A percentile compares a stretch with the other conserved stretches of the same genome.
Conservation (phyloP, 208 protist genomes). For the Trypanosoma cruzi region DNA sequence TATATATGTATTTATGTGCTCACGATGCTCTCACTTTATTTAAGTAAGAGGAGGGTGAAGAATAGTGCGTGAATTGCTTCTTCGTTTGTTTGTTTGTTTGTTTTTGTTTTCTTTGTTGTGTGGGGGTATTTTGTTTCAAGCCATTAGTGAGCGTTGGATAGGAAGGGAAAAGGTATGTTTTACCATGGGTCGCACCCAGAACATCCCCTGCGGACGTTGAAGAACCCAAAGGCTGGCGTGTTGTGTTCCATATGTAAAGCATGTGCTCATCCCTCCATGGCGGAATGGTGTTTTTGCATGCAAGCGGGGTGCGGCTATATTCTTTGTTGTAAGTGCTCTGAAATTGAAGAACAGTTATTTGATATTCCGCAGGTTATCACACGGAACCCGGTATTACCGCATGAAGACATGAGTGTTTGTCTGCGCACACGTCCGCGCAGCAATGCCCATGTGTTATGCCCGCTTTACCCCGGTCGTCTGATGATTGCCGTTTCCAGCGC, state of each 20-base stretch:
- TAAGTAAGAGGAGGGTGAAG: background rate
- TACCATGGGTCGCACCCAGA: slow-evolving; percentile 73
- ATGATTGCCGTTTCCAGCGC: slow-evolving; percentile 71
- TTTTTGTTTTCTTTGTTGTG: slow-evolving; percentile 5
- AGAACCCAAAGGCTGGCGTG: slow-evolving; percentile 25
- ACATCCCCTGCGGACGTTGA: slow-evolving; percentile 39
- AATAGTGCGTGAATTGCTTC: background rate
- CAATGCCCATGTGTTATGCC: slow-evolving; percentile 57
- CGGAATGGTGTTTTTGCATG: slow-evolving; percentile 61
- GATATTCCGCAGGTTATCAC: slow-evolving; percentile 63
- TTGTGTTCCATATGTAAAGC: slow-evolving; percentile 72
- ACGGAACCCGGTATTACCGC: slow-evolving; percentile 53
- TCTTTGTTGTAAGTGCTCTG: slow-evolving; percentile 81
- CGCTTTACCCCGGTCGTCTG: slow-evolving; percentile 62
- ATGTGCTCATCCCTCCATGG: slow-evolving; percentile 39
- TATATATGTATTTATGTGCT: background rate
- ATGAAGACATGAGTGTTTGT: slow-evolving; percentile 43
- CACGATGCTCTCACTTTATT: background rate
- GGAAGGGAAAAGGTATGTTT: slow-evolving; percentile 20
- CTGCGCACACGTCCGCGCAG: slow-evolving; percentile 67
- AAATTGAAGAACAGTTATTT: slow-evolving; percentile 72
- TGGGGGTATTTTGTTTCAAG: background rate
- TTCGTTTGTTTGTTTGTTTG: background rate
- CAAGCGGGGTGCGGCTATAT: slow-evolving; percentile 47
- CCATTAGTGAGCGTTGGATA: background rate